Base-by-base conservation (phyloP, 2,329 filamentous ascomycete species). In the Lasiodiplodia sp. region DNA sequence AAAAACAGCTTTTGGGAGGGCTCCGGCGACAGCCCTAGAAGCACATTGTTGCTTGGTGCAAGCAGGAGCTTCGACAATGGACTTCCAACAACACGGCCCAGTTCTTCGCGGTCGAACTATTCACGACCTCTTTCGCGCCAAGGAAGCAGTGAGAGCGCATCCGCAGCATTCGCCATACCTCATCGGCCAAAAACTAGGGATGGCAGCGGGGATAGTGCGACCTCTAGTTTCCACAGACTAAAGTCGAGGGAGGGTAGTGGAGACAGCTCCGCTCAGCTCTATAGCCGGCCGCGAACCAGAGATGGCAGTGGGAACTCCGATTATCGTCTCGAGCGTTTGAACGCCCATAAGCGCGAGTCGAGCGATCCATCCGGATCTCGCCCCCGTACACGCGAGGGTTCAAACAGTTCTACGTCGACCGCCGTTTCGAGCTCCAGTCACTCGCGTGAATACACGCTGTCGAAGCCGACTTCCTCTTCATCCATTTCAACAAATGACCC, bases 281-380 rank as follows among this genome's bases (percentile, higher is more conserved):
- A 67, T 55, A 67, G 55, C 18, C 31, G 65, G 2, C 65, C 65
- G 10, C 66, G 57, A 6, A 68, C 66, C 8, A 63, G 66, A n/a
- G 66, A 68, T 7, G 66, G 66, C 16, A 68, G 66, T 21, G 66
- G 66, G 3, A 44, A 40, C 11, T 68, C 66, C 6, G 66, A 68
- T 8, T 63, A 68, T 12, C 56, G 57, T 23, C 40, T 53, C 31
- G 63, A 66, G n/a, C 63, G 51, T 10, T 21, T 38, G 51, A 68
- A 56, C 21, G 31, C 57, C 6, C 57, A 68, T 49, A 37, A 53
- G 25, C 47, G 66, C 14, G 66, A 63, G 21, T 14, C 44, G 3
- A 63, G 57, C 34, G 57, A 68, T 56, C 21, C 31, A 21, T 47
- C 51, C 25, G 31, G 63, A 49, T 53, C n/a, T n/a, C 66, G 66